A percentile compares a stretch with the other conserved stretches of the same genome.
phyloP scores from a whole-genome alignment of 208 protist species.

The Acanthamoeba divionensis region DNA sequence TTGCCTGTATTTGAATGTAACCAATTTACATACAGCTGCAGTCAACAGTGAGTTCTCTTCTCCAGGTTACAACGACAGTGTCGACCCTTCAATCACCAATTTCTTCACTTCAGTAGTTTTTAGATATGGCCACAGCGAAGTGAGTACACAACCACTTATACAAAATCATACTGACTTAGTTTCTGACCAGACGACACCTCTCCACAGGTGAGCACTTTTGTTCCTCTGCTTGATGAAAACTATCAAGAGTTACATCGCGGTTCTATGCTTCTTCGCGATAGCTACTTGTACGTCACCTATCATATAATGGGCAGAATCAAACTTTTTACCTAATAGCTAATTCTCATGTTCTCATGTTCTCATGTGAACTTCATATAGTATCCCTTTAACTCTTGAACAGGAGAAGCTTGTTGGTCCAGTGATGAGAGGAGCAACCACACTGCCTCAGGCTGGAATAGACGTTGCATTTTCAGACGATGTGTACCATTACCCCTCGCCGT shows the following conservation, averaged over 20 bases:
- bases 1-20: too few species aligned
- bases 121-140: conserved; percentile 52
- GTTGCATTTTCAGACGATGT: not conserved
- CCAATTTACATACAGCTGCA: too few species aligned
- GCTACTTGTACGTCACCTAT: conserved; percentile 45
- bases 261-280: conserved; percentile 6
- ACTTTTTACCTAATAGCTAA: too few species aligned
- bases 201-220: too few species aligned
- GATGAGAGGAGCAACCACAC: not conserved
- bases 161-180: too few species aligned
- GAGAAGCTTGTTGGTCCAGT: too few species aligned
- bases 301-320: too few species aligned
- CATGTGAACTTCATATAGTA: too few species aligned
- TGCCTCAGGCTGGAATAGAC: not conserved
- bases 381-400: too few species aligned
- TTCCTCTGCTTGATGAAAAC: conserved; percentile 15
- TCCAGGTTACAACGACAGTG: not conserved
- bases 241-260: not conserved
- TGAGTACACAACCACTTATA: not conserved
- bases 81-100: not conserved
- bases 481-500: not conserved
- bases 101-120: conserved; percentile 11
- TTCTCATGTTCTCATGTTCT: too few species aligned
- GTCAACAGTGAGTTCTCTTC: too few species aligned
- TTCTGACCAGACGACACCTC: too few species aligned